A percentile compares a stretch with the other conserved stretches of the same genome.
Conservation (phyloP, 495 filamentous ascomycete species). For the Penicillium turbatum region DNA sequence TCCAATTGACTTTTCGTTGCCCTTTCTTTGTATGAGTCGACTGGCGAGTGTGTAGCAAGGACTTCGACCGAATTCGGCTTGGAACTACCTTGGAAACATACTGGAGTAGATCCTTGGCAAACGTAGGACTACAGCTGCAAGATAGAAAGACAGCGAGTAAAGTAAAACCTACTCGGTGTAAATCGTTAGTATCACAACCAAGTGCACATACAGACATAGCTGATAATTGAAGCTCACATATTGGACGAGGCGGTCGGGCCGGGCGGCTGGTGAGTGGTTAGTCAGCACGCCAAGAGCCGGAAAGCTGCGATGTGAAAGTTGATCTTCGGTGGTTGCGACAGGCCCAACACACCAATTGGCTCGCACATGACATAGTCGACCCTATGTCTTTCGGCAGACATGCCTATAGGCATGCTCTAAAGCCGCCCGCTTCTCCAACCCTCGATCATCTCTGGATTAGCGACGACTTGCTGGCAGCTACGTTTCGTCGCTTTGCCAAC, state of each 20-base stretch:
- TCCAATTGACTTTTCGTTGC: not conserved
- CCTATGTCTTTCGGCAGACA: slow-evolving; percentile 44
- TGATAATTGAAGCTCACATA: not conserved
- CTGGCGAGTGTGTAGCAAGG: not conserved
- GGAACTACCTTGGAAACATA: no score
- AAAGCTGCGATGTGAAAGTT: slow-evolving; percentile 7
- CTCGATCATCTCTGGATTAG: slow-evolving; percentile 51
- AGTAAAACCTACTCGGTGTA: no score
- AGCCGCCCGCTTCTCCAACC: slow-evolving; percentile 22
- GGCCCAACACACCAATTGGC: slow-evolving; percentile 23
- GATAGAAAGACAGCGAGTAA: no score
- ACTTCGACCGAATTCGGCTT: not conserved
- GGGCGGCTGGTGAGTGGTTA: not conserved
- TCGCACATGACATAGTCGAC: slow-evolving; percentile 20
- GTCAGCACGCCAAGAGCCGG: slow-evolving; percentile 13
- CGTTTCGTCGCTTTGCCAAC: slow-evolving; percentile 46
- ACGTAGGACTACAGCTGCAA: no score
- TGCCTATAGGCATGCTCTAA: slow-evolving; percentile 42
- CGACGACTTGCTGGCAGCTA: slow-evolving; percentile 49
- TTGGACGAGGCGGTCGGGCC: not conserved
- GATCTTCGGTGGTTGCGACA: not conserved
- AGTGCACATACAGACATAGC: not conserved
- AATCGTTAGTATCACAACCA: no score
- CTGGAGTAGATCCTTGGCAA: no score
- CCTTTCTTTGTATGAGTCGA: no score